phyloP scores from a whole-genome alignment of 495 filamentous ascomycete species.

The Neurospora sp. region DNA sequence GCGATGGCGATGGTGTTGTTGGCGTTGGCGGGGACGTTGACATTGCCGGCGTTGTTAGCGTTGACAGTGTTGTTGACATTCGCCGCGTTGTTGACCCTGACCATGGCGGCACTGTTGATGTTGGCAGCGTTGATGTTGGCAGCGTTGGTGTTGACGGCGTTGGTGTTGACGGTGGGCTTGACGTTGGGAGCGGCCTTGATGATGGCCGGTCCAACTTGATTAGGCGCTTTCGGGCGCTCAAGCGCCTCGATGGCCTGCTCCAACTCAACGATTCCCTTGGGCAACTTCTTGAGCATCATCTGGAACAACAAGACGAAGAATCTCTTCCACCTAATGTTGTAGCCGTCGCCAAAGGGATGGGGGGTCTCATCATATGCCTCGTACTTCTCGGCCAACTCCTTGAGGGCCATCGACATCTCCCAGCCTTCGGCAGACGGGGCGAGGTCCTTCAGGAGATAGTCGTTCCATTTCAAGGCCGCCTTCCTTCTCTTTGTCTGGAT shows the following conservation, averaged over 20 bases:
- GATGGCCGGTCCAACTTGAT: not conserved
- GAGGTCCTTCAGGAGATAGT: not conserved
- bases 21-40: not conserved
- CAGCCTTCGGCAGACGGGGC: not conserved
- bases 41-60: not conserved
- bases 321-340: not conserved
- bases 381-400: not conserved
- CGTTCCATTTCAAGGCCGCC: not conserved
- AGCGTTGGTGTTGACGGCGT: not conserved
- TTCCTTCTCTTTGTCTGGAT: not conserved
- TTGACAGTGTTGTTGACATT: not conserved
- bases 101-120: not conserved
- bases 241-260: not conserved
- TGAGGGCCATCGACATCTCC: not conserved
- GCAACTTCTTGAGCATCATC: not conserved
- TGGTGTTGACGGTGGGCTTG: not conserved
- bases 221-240: not conserved
- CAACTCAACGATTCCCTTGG: not conserved
- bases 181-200: not conserved
- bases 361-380: not conserved
- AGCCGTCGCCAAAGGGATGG: not conserved
- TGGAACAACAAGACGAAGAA: not conserved
- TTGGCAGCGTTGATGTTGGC: not conserved
- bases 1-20: not conserved
- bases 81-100: not conserved